Evolutionary conservation across 2,329 filamentous ascomycete genomes (phyloP).

Genomic region (Alternaria longipes): DNA sequence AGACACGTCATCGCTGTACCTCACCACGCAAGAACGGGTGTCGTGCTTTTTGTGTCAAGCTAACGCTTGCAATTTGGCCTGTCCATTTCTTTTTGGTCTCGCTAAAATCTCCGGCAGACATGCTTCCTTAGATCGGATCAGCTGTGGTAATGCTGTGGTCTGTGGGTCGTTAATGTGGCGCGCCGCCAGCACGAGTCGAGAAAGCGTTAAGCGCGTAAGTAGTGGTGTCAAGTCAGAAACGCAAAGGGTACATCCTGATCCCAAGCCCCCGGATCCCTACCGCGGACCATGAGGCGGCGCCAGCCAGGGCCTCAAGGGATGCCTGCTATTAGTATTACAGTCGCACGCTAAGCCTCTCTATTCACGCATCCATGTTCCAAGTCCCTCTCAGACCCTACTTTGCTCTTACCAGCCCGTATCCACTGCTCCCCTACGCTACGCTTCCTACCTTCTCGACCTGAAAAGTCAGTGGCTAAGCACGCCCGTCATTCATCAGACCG

Average conservation of each 20-base stretch:
- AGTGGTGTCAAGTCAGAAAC: conserved; percentile 45
- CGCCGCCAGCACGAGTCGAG: conserved; percentile 48
- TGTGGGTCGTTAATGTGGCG: conserved; percentile 49
- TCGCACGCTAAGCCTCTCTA: conserved; percentile 46
- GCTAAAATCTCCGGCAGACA: conserved; percentile 42
- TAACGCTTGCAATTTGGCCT: conserved; percentile 35
- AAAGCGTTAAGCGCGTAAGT: conserved; percentile 41
- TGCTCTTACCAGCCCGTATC: conserved; percentile 45
- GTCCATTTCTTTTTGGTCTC: conserved; percentile 39
- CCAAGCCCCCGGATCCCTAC: conserved; percentile 49
- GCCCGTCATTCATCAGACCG: conserved; percentile 40
- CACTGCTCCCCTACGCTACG: conserved; percentile 39
- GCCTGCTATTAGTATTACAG: conserved; percentile 47
- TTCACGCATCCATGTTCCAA: conserved; percentile 40
- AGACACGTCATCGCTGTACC: conserved; percentile 45
- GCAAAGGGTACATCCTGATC: conserved; percentile 41
- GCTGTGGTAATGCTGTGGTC: conserved; percentile 41
- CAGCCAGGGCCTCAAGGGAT: conserved; percentile 36
- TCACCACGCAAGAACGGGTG: conserved; percentile 22
- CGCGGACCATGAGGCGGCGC: conserved; percentile 43
- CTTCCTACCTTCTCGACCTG: conserved; percentile 36
- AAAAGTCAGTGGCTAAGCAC: conserved; percentile 49
- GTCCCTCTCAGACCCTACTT: conserved; percentile 45
- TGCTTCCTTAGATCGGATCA: conserved; percentile 43
- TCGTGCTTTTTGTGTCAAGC: conserved; percentile 44